Conservation (phyloP, 1,139 yeast genomes). For the Debaryomyces singareniensis region DNA sequence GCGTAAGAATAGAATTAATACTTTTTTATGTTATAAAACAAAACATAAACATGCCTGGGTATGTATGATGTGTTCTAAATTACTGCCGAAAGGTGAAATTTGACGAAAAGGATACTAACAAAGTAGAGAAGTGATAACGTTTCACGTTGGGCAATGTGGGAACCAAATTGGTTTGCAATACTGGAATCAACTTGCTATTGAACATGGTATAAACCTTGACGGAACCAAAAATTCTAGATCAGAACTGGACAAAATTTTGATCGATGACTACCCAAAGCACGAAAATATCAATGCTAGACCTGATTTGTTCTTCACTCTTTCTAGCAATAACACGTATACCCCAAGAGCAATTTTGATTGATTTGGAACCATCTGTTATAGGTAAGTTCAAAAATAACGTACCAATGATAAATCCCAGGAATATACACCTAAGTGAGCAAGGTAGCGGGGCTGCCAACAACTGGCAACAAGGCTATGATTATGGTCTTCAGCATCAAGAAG, state of each 20-base stretch:
- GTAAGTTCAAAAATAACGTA: slow-evolving; percentile 51
- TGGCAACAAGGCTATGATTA: slow-evolving; percentile 90
- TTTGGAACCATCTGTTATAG: slow-evolving; percentile 85
- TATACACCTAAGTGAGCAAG: slow-evolving; percentile 70
- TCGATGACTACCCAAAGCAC: slow-evolving; percentile 10
- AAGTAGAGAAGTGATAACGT: slow-evolving; percentile 33
- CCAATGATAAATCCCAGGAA: slow-evolving; percentile 82
- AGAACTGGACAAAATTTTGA: slow-evolving; percentile 10
- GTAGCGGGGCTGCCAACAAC: slow-evolving; percentile 91
- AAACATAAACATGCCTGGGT: slow-evolving; percentile 6
- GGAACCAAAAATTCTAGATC: slow-evolving; percentile 45
- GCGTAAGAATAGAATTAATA: no score
- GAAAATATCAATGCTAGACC: slow-evolving; percentile 54
- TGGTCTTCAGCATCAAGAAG: slow-evolving; percentile 66
- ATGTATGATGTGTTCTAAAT: slow-evolving; percentile 1
- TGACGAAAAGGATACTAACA: slow-evolving; percentile 19
- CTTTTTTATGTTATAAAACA: no score
- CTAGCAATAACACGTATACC: slow-evolving; percentile 68
- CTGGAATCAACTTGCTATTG: slow-evolving; percentile 85
- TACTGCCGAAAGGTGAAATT: no score
- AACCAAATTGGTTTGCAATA: slow-evolving; percentile 91
- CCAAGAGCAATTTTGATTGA: slow-evolving; percentile 86
- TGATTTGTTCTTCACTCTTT: slow-evolving; percentile 75
- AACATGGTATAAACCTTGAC: slow-evolving; percentile 78
- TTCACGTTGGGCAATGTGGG: slow-evolving; percentile 82